These are phyloP conservation scores for Mucor saturninus DNA, from an alignment of 371 early-diverging fungal genomes.

Conservation along the genomic window DNA sequence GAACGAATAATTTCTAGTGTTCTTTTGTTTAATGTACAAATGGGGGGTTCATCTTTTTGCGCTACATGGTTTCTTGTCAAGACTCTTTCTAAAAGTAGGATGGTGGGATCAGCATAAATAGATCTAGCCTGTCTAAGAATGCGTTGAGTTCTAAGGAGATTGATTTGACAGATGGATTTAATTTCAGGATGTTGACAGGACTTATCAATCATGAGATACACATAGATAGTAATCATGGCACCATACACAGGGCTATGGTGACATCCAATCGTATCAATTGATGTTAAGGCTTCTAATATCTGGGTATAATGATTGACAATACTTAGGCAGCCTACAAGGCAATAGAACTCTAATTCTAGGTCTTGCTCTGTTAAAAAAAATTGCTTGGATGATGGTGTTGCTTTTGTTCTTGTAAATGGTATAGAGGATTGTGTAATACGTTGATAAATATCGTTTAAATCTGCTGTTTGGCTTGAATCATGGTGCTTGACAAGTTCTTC, in stretches of 20 bases:
- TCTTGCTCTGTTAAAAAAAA: slow-evolving; percentile 12
- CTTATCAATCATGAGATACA: slow-evolving; percentile 34
- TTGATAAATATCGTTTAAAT: slow-evolving; percentile 36
- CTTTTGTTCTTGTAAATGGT: background rate
- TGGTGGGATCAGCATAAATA: slow-evolving; percentile 31
- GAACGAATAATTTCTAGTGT: slow-evolving; percentile 15
- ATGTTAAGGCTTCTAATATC: slow-evolving; percentile 36
- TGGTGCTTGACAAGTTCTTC: slow-evolving; percentile 22
- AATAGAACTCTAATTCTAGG: slow-evolving; percentile 28
- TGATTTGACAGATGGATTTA: slow-evolving; percentile 34
- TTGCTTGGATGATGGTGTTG: background rate
- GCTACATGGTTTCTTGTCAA: slow-evolving; percentile 18
- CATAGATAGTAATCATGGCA: slow-evolving; percentile 25
- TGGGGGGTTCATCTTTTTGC: slow-evolving; percentile 12
- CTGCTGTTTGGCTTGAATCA: slow-evolving; percentile 24
- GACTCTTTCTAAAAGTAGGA: slow-evolving; percentile 39
- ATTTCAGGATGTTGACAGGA: slow-evolving; percentile 30
- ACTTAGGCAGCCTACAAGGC: slow-evolving; percentile 30
- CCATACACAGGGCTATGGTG: slow-evolving; percentile 48
- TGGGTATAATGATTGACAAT: slow-evolving; percentile 39
- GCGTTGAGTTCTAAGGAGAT: slow-evolving; percentile 34
- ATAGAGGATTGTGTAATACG: slow-evolving; percentile 7
- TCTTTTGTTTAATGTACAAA: slow-evolving; percentile 19
- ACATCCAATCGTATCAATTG: slow-evolving; percentile 40
- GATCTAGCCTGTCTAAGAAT: slow-evolving; percentile 30